Percentiles rank a stretch among this genome's conserved stretches.
Conservation (phyloP, 73 alveolate species). For the Paramecium octaurelia region DNA sequence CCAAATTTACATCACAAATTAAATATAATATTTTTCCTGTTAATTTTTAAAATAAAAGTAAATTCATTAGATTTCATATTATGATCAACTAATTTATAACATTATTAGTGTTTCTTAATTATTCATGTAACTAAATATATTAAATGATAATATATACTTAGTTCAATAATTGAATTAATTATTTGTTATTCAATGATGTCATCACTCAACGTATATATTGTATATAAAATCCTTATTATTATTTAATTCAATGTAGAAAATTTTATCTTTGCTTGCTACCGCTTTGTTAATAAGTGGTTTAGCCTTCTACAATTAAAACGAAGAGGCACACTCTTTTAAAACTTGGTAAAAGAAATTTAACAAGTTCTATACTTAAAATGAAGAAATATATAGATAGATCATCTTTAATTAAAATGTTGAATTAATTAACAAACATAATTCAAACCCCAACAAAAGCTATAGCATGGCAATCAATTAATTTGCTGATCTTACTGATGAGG, state of each 20-base stretch:
- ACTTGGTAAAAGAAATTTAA: background rate
- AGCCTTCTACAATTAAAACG: background rate
- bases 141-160: background rate
- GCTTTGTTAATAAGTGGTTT: background rate
- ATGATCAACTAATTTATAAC: background rate
- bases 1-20: conserved; percentile 3
- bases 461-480: conserved; percentile 11
- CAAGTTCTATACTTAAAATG: background rate
- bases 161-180: background rate
- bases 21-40: background rate
- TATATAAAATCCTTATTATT: background rate
- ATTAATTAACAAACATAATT: background rate
- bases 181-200: background rate
- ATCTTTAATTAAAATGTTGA: conserved; percentile 21
- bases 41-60: background rate
- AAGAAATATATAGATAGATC: conserved; percentile 2
- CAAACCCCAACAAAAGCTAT: background rate
- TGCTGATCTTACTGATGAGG: conserved; percentile 56
- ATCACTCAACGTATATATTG: background rate
- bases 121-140: too few species aligned
- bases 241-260: background rate
- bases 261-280: background rate
- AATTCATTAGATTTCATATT: background rate
- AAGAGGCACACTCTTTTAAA: background rate
- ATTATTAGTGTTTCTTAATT: background rate